Conservation (phyloP, 1,139 yeast species). For the Geotrichum fermentans region DNA sequence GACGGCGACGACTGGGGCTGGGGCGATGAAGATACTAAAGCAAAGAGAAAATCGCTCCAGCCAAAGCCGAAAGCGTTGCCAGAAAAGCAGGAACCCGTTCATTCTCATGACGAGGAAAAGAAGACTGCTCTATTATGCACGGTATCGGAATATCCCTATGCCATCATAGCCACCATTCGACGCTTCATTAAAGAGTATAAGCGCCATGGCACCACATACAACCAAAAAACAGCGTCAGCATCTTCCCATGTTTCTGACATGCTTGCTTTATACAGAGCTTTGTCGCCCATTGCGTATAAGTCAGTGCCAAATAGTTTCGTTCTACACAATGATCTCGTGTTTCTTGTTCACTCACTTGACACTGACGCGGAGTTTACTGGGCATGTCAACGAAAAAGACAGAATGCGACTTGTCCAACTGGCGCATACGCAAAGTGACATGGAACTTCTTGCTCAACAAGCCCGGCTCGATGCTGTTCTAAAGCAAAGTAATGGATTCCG, state of each 20-base stretch:
- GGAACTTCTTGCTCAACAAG: slow-evolving; percentile 10
- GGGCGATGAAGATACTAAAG: slow-evolving; percentile 29
- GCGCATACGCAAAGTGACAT: slow-evolving; percentile 1
- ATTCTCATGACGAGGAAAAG: slow-evolving; percentile 1
- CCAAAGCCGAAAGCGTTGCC: background rate
- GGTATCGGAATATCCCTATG: slow-evolving; percentile 13
- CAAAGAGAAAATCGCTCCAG: background rate
- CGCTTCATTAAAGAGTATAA: slow-evolving; percentile 13
- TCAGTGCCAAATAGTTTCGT: slow-evolving; percentile 23
- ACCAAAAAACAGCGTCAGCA: background rate
- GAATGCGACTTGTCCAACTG: slow-evolving; percentile 1
- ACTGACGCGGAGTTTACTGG: slow-evolving; percentile 4
- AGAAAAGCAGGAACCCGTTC: background rate
- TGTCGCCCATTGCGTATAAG: slow-evolving; percentile 27
- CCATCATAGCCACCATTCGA: slow-evolving; percentile 9
- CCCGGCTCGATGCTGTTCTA: slow-evolving; percentile 10
- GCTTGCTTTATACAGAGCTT: slow-evolving; percentile 30
- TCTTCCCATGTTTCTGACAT: slow-evolving; percentile 27
- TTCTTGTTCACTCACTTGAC: slow-evolving; percentile 16
- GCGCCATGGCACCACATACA: background rate
- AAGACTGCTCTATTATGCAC: slow-evolving; percentile 15
- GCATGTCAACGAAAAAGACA: slow-evolving; percentile 3
- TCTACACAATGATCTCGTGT: slow-evolving; percentile 27
- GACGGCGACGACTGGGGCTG: slow-evolving; percentile 32
- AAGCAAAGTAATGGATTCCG: slow-evolving; percentile 26